Base-by-base conservation (phyloP, 768 basidiomycete species). In the Ramaria rubella region DNA sequence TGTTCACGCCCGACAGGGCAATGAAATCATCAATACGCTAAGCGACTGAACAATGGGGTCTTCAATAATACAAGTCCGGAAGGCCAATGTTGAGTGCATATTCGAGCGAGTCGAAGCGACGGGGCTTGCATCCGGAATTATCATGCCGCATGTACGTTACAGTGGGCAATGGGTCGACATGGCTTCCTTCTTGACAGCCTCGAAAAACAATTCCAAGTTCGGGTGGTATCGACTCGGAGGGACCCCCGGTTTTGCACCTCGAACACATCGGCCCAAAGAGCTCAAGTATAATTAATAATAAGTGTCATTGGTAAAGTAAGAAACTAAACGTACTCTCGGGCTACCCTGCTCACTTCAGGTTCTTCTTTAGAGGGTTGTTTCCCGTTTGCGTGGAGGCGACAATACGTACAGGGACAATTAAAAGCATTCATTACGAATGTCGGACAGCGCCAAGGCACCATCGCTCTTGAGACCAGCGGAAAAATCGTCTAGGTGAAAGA, bases 401-500 rank as follows among this genome's bases (percentile, higher is more conserved):
- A 38, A 58, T 65, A 67, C 26, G 58, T 63, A 45, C 64, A 49
- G 19, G 44, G 68, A 66, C 45, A 63, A 42, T 52, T 60, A 62
- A 67, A 60, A 30, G 69, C 63, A 58, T 65, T 64, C 64, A 69
- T 65, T 29, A 69, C 63, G 40, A 64, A 42, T 62, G 23, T 68
- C 63, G 31, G 63, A 63, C 21, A 66, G 50, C 11, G 55, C 46
- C 49, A 59, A 57, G n/a, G 45, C 51, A 5, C 62, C 63, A 11
- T 55, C 24, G 14, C 26, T 40, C 49, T 23, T 45, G 31, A 58
- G 30, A 11, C 58, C 75, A 36, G 75, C 75, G 30, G 72, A 63
- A 68, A 75, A 69, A 58, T 75, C 73, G 60, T 77, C 75, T 58
- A 74, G 62, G 38, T 73, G 74, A 45, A 76, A 76, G 36, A 73